Evolutionary conservation across 2,329 filamentous ascomycete genomes (phyloP), one percentile per base, ranked within the genome.

Genomic region (Graphiopsis chlorocephala): DNA sequence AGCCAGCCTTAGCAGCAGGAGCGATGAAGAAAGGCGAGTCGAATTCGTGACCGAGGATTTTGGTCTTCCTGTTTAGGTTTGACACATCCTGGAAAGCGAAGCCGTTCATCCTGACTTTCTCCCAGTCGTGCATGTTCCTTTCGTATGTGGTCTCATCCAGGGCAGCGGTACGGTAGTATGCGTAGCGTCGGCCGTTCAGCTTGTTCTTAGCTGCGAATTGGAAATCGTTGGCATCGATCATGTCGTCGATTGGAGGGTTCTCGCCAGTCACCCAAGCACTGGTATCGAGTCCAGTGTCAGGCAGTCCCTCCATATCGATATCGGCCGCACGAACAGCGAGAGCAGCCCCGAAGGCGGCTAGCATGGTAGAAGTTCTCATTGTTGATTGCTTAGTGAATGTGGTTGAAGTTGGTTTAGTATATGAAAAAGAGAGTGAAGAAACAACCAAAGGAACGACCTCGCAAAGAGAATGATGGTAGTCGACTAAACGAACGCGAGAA

Each of bases 1-100:
- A 87, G 79, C 97, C 97, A 70, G 93, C 94, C 10, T 97, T 85
- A 0, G 94, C 94, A 14, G 94, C 97, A 48, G 94, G 94, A 1
- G 94, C 96, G 38, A 97, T 89, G 80, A 97, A 98, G 80, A 97
- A 95, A 25, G 94, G 94, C 53, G 94, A 89, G 66, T 89, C 86
- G 67, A 88, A 87, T 73, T 90, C 91, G 48, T 89, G 87, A 68
- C 93, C 93, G 12, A 98, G 89, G 91, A 98, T 97, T 2, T 89
- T 96, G 26, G 93, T 97, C 29, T 62, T 53, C 31, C 25, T 45
- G 31, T 62, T 55, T 11, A 67, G 67, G 38, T 70, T 65, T 1
- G 69, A 70, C 4, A 71, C 69, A 45, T 73, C 68, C 15, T 56
- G 53, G 50, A 73, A 72, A 53, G 63, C 69, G 64, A 72, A 72